These are phyloP conservation scores for Lanzia echinophila DNA, from an alignment of 2,329 filamentous ascomycete species.

Conservation along the genomic window DNA sequence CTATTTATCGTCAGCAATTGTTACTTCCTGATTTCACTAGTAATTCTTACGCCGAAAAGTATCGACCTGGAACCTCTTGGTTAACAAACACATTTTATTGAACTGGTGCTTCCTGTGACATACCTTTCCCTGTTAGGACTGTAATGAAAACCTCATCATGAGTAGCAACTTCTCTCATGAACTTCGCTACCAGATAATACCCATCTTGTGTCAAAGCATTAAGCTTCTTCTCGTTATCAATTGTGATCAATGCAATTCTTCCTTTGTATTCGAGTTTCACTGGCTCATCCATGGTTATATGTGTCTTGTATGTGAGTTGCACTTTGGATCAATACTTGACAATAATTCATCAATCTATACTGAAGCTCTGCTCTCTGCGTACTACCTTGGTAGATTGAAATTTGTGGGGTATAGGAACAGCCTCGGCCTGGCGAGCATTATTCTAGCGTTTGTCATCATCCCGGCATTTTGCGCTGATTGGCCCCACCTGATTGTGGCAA, in stretches of 20 bases:
- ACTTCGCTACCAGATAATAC: constrained; percentile 71
- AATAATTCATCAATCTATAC: not conserved
- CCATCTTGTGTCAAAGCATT: constrained; percentile 67
- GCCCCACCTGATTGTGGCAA: too few relatives aligned
- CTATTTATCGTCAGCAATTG: constrained; percentile 37
- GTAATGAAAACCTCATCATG: constrained; percentile 80
- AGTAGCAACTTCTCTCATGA: constrained; percentile 69
- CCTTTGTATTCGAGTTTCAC: constrained; percentile 52
- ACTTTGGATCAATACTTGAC: not conserved
- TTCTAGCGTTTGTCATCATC: too few relatives aligned
- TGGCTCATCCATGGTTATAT: constrained; percentile 20
- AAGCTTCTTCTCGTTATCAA: constrained; percentile 80
- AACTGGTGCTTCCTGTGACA: too few relatives aligned
- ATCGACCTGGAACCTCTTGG: constrained; percentile 35
- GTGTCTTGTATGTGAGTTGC: not conserved
- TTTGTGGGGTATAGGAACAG: too few relatives aligned
- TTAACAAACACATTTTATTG: constrained; percentile 10
- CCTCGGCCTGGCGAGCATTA: too few relatives aligned
- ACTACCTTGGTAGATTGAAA: too few relatives aligned
- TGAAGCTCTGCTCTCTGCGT: too few relatives aligned
- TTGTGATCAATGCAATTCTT: constrained; percentile 75
- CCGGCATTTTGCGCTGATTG: too few relatives aligned
- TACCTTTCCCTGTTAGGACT: constrained; percentile 73
- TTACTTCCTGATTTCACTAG: not conserved
- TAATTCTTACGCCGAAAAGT: constrained; percentile 73